phyloP scores from a whole-genome alignment of 2,329 filamentous ascomycete species.

The Capronia coronata region DNA sequence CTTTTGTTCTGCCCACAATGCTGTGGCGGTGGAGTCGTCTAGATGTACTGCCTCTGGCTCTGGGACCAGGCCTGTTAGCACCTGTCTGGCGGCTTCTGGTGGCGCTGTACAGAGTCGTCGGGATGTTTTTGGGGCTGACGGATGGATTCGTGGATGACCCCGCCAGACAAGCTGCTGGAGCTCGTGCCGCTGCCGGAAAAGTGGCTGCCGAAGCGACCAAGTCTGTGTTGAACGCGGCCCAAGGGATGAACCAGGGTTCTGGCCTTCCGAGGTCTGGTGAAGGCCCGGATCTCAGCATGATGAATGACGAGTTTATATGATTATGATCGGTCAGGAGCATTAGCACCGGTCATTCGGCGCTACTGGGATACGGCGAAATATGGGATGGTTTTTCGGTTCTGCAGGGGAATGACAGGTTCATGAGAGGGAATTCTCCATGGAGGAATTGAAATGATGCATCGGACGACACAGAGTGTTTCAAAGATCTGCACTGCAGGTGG shows the following conservation, averaged over 20 bases:
- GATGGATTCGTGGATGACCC: constrained; percentile 41
- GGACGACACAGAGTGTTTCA: no score
- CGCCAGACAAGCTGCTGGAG: constrained; percentile 13
- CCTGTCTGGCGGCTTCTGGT: constrained; percentile 18
- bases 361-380: no score
- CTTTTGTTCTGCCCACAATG: constrained; percentile 52
- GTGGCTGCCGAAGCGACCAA: constrained; percentile 6
- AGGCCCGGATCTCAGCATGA: constrained; percentile 22
- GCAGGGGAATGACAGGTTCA: no score
- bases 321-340: not conserved
- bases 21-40: constrained; percentile 39
- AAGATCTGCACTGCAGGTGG: no score
- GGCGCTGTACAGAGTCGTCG: constrained; percentile 17
- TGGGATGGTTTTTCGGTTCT: no score
- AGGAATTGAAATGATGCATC: no score
- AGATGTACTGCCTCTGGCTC: no score
- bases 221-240: constrained; percentile 5
- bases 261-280: no score
- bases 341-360: not conserved
- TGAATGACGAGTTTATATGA: constrained; percentile 29
- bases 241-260: constrained; percentile 7
- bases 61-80: not conserved
- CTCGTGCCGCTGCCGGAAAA: not conserved
- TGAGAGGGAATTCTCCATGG: no score
- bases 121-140: constrained; percentile 34